A percentile compares a stretch with the other conserved stretches of the same genome.
These are phyloP conservation scores for Picea abies DNA, from an alignment of 83 land plant species.

Conservation along the genomic window DNA sequence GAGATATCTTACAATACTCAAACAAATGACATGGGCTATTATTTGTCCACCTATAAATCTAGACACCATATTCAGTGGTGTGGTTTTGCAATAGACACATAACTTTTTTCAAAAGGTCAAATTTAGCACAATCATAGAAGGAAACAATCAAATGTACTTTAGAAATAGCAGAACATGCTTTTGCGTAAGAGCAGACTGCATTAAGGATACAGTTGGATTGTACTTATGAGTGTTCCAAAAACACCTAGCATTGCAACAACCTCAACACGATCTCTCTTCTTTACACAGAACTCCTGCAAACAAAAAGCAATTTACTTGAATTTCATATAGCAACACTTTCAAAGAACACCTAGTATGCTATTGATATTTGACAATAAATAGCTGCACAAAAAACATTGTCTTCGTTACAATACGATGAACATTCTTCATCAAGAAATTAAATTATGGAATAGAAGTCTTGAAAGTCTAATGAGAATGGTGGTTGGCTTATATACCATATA, in stretches of 20 bases:
- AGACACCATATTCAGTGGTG: neutral
- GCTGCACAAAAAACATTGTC: neutral
- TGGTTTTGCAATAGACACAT: too few relatives aligned
- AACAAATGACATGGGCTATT: neutral
- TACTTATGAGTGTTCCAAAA: slow-evolving; percentile 36
- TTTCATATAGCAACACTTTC: neutral
- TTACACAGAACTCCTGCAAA: slow-evolving; percentile 48
- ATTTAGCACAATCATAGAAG: too few relatives aligned
- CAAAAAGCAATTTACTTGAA: slow-evolving; percentile 1
- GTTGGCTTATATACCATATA: neutral
- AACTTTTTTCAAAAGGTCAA: too few relatives aligned
- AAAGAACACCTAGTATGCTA: neutral
- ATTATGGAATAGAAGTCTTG: neutral
- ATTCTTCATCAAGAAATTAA: neutral
- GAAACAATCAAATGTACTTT: neutral
- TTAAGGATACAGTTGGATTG: slow-evolving; percentile 42
- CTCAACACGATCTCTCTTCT: slow-evolving; percentile 44
- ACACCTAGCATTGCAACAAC: slow-evolving; percentile 40
- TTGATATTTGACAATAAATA: neutral
- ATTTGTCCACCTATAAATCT: neutral
- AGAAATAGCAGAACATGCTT: neutral
- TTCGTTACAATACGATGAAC: too few relatives aligned
- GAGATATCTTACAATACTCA: neutral
- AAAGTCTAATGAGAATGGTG: neutral
- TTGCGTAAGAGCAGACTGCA: neutral